Base-by-base conservation (phyloP, 331 rosid species). In the Quercus tomentella region DNA sequence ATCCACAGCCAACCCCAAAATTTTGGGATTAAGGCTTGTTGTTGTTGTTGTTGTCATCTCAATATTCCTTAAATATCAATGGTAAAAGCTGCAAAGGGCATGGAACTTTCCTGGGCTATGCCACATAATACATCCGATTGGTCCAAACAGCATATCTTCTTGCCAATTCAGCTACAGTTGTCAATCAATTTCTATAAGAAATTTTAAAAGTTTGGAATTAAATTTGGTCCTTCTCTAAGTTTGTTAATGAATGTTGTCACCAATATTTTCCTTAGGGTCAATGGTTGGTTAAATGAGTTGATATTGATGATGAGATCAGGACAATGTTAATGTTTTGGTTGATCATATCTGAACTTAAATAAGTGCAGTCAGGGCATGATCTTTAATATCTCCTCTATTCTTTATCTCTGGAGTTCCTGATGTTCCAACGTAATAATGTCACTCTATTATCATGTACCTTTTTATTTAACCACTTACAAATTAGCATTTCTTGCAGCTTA, bases 401-500 rank as follows among this genome's bases (percentile, higher is more conserved):
- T 35, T 9, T 18, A 22, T 9, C 20, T 33, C 51, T 67, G 52
- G 23, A 33, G 26, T 20, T 67, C 26, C 5, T 35, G 72, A 18
- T 22, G 14, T 35, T 33, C 17, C 37, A 23, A 67, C 4, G 26
- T 4, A 20, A 67, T 33, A 20, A 20, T 15, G 18, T 15, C 43
- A 33, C 25, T 12, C 12, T n/a, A 35, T 12, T 49, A 17, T 49
- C n/a, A 37, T 22, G 71, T 7, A 45, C 45, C 25, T 20, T 43
- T 52, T 26, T 26, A 54, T 49, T 35, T 15, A 6, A 43, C 77
- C 52, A 5, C 25, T 45, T 56, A 72, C 67, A 83, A 75, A 80
- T 77, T 65, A 75, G 43, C 61, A 65, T 79, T 56, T 77, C 78
- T 84, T 79, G 80, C 91, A 92, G 97, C 94, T 75, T 94, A 77